Base-by-base conservation (phyloP, 1,284 basidiomycete genomes). In the Ustilago bromivora region DNA sequence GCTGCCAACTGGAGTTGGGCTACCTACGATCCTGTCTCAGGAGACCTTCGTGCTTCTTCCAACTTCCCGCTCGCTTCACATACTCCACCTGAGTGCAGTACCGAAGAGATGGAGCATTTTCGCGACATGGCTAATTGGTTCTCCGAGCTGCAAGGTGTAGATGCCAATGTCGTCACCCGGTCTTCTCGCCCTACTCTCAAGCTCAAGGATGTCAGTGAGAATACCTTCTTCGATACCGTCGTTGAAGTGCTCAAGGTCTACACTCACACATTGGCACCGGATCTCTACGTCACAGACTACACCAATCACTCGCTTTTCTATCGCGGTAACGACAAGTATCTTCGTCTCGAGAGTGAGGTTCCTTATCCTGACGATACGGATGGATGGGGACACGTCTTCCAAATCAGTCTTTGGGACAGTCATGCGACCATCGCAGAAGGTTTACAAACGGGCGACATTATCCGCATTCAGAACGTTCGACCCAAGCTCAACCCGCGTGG, bases 271-370 rank as follows among this genome's bases (percentile, higher is more conserved):
- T 47, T 64, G 5, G 72, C 79, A 28, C 81, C 79, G 0, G 78
- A 80, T 41, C 57, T 83, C 36, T 83, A 82, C 66, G 78, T 83
- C 36, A 78, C 82, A n/a, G 82, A 83, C 62, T 83, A 81, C 53
- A 80, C 81, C 56, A 56, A 62, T 12, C 72, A 83, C 56, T n/a
- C 65, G 1, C 63, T 70, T 36, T 78, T 82, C 59, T 77, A 60
- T 19, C 63, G 66, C 28, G 75, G 73, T 31, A 79, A 78, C 61
- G 80, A 82, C 68, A 73, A 75, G 51, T 71, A 77, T 46, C 64
- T 76, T 11, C 51, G 43, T 4, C 43, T 63, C 12, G 67, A 74
- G 7, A 66, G 36, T 35, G 12, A 52, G 17, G 28, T 76, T 11
- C 66, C 66, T 3, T 76, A 79, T 41, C 73, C 73, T 7, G 72